Percentiles rank a stretch among this genome's conserved stretches.
These are phyloP conservation scores for Musa itinerans DNA, from an alignment of 176 grass and related monocot genomes.

Conservation along the genomic window DNA sequence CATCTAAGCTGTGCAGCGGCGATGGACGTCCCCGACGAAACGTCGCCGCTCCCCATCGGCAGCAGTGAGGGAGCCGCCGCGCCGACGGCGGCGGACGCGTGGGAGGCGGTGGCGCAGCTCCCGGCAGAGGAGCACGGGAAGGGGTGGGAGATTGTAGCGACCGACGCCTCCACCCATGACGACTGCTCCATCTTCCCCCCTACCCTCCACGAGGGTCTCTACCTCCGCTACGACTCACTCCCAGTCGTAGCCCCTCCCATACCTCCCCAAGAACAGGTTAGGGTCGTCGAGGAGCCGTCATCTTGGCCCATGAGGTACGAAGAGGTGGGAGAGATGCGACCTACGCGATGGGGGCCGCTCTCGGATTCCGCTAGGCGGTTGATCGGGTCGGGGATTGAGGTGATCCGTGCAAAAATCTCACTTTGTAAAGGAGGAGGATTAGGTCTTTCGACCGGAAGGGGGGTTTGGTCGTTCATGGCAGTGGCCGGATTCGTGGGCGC, in stretches of 20 bases:
- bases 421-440: not conserved
- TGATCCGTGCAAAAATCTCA: conserved; percentile 26
- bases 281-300: conserved; percentile 5
- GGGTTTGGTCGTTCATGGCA: conserved; percentile 28
- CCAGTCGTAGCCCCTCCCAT: not conserved
- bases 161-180: conserved; percentile 4
- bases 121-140: not conserved
- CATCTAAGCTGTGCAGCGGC: not conserved
- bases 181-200: conserved; percentile 37
- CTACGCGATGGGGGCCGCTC: conserved; percentile 9
- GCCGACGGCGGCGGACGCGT: not conserved
- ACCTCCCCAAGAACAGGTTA: not conserved
- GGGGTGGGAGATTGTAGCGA: conserved; percentile 14
- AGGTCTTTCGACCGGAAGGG: conserved; percentile 3
- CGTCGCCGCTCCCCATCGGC: not conserved
- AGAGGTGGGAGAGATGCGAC: not conserved
- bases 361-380: conserved; percentile 20
- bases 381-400: conserved; percentile 26
- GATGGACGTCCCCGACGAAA: not conserved
- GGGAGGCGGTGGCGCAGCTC: conserved; percentile 1
- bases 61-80: not conserved
- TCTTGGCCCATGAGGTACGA: not conserved
- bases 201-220: conserved; percentile 32
- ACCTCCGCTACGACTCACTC: conserved; percentile 7
- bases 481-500: conserved; percentile 28